Base-by-base conservation (phyloP, 305 asterid species). In the Withania somnifera region DNA sequence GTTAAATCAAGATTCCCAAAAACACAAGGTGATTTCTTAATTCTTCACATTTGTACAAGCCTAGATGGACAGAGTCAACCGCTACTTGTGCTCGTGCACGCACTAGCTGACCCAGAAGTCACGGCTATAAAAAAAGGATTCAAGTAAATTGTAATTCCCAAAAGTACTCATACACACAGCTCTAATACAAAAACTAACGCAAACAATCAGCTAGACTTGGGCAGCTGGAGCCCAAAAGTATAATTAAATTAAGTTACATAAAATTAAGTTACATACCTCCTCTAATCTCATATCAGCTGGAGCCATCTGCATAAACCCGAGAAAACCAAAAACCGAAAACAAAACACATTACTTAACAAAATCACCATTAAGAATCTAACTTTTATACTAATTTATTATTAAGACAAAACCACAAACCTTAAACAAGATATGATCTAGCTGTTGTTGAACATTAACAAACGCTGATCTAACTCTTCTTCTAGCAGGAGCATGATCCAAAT, bases 401-500 rank as follows among this genome's bases (percentile, higher is more conserved):
- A 38, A 9, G 8, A 40, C 68, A 36, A 56, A 58, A 80, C 10
- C 80, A 53, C 67, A 60, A 53, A 94, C 99, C 97, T 92, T 95
- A 85, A 95, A 92, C 85, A 95, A 85, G n/a, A 93, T 64, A 81
- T 95, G 98, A 89, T 95, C 97, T 54, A 95, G 97, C 84, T 91
- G 95, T 54, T 88, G 90, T 45, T 94, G 99, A 57, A 83, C 86
- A 64, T 71, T 82, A 30, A 86, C 42, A 36, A 95, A 95, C 83
- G 99, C 98, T 22, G 92, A 91, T 69, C 99, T 89, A 19, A 95
- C 97, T 89, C 97, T 89, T 89, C 99, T 89, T 24, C 99, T 88
- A 38, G 99, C 96, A 32, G 97, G 88, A 75, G 97, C 99, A 32
- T 88, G 93, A 83, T 93, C 98, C 92, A 93, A 40, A 81, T 94